These are phyloP conservation scores for Neonectria hederae DNA, from an alignment of 2,329 filamentous ascomycete species.

Conservation along the genomic window DNA sequence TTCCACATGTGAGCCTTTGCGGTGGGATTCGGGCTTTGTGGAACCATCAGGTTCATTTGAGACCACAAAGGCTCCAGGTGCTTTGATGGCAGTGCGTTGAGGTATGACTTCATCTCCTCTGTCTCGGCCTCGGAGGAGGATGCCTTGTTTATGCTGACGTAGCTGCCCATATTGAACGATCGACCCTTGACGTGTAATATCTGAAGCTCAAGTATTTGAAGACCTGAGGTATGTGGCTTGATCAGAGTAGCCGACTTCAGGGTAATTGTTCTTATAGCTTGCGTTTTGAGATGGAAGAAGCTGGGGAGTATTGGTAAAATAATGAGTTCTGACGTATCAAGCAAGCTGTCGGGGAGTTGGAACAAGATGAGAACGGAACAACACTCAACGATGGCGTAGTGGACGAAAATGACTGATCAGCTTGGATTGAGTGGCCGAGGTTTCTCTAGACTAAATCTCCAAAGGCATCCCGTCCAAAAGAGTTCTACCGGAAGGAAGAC, in stretches of 20 bases:
- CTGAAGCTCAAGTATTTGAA: not conserved
- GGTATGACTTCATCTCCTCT: conserved; percentile 43
- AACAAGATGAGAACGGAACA: not conserved
- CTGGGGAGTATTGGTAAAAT: not conserved
- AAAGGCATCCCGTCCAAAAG: not conserved
- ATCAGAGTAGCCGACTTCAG: not conserved
- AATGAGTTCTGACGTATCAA: not conserved
- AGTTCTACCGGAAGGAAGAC: not conserved
- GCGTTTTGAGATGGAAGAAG: not conserved
- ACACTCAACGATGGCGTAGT: not conserved
- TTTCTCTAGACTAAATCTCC: not conserved
- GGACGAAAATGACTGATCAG: not conserved
- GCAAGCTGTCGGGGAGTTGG: not conserved
- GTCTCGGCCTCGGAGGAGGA: conserved; percentile 24
- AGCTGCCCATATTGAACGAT: conserved; percentile 25
- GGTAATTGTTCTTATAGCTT: not conserved
- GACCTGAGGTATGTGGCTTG: not conserved
- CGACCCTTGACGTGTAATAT: not conserved
- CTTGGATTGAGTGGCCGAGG: not conserved
- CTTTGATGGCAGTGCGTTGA: conserved; percentile 42
- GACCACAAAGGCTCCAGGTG: conserved; percentile 57
- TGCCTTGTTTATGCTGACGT: conserved; percentile 12
- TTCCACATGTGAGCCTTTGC: conserved; percentile 53
- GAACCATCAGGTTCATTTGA: conserved; percentile 58
- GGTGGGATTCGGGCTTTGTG: conserved; percentile 56